phyloP scores from a whole-genome alignment of 805 yeast genomes.

The Saccharomycopsis fibuligera region DNA sequence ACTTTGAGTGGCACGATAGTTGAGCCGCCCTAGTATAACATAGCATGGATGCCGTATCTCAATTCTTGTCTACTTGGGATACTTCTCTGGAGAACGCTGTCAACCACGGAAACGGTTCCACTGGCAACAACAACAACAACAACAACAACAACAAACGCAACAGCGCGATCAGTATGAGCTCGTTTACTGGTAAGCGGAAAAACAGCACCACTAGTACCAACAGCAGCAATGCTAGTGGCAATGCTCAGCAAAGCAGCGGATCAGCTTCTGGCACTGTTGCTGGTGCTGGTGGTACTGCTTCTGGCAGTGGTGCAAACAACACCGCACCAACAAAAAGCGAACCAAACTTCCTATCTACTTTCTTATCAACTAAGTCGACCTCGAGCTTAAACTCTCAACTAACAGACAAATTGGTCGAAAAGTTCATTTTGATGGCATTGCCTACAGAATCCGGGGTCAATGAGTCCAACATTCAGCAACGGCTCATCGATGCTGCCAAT shows the following conservation, averaged over 20 bases:
- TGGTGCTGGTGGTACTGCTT: not conserved
- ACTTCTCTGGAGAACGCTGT: too few relatives aligned
- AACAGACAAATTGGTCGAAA: conserved; percentile 69
- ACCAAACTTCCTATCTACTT: conserved; percentile 8
- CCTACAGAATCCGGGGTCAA: conserved; percentile 52
- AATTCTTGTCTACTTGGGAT: conserved; percentile 12
- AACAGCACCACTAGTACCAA: not conserved
- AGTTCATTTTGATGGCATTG: conserved; percentile 61
- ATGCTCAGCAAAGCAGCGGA: not conserved
- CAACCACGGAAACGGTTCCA: not conserved
- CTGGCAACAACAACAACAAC: not conserved
- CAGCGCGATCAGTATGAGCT: not conserved
- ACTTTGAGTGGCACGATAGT: too few relatives aligned
- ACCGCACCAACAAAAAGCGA: not conserved
- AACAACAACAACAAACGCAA: not conserved
- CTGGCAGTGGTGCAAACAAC: not conserved
- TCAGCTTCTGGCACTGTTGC: not conserved
- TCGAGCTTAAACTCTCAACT: conserved; percentile 31
- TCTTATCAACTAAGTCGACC: conserved; percentile 10
- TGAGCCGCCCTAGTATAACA: too few relatives aligned
- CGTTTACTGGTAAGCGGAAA: not conserved
- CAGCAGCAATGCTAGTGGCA: conserved; percentile 1
- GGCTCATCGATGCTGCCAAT: conserved; percentile 54
- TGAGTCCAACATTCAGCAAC: conserved; percentile 36
- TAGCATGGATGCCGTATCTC: conserved; percentile 19